A percentile compares a stretch with the other conserved stretches of the same genome.
These are phyloP conservation scores for Corylus heterophylla DNA, from an alignment of 306 rosid genomes.

Conservation along the genomic window DNA sequence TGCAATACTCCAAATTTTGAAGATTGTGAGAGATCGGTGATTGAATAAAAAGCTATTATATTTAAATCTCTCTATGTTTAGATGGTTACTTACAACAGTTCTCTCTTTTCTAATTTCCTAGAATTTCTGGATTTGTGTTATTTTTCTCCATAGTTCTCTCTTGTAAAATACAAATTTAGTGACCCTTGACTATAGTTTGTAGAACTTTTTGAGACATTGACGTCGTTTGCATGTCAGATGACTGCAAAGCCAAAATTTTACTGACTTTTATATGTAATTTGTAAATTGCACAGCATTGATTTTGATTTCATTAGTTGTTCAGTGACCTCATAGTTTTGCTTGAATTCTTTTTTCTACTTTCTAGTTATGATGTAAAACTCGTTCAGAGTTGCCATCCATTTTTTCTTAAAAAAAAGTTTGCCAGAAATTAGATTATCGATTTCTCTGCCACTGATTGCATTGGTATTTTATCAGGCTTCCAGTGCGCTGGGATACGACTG, in stretches of 20 bases:
- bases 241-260: not conserved
- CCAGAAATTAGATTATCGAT: slow-evolving; percentile 1
- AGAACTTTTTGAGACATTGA: not conserved
- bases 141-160: not conserved
- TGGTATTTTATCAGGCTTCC: slow-evolving; percentile 74
- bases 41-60: too few species aligned
- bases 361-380: not conserved
- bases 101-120: too few species aligned
- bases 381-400: not conserved
- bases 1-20: too few species aligned
- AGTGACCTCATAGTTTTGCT: not conserved
- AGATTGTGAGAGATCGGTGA: too few species aligned
- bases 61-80: too few species aligned
- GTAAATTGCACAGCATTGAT: not conserved
- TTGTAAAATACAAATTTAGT: not conserved
- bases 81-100: too few species aligned
- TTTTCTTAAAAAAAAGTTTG: not conserved
- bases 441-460: slow-evolving; percentile 23
- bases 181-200: not conserved
- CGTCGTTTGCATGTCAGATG: not conserved
- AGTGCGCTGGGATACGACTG: slow-evolving; percentile 96
- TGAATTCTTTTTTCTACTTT: not conserved
- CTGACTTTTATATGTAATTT: not conserved
- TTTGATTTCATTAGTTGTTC: not conserved
- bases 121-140: not conserved